Base-by-base conservation (phyloP, 208 protist genomes). In the Leishmania guyanensis region DNA sequence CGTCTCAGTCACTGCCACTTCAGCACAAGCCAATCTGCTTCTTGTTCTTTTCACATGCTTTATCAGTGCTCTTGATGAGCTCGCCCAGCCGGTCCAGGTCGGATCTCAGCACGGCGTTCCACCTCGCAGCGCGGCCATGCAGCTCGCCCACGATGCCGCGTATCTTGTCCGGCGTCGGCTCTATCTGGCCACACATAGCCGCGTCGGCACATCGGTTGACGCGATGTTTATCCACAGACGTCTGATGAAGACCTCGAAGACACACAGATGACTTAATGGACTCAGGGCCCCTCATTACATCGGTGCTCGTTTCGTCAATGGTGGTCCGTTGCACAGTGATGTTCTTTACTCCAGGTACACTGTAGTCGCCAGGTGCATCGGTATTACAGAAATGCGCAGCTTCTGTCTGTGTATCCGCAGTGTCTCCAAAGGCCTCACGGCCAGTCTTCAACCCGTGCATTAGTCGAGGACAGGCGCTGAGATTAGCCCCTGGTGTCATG, bases 51-150 rank as follows among this genome's bases (percentile, higher is more conserved):
- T 68, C 12, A 39, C n/a, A 14, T 22, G 56, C 58, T 46, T 64
- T 81, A 17, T 84, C 75, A 12, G 75, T 51, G 69, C 74, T 36
- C 6, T 36, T 5, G 56, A 79, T 68, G 17, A 78, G 39, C 39
- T 33, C 17, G 75, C 79, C 80, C 6, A 84, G 54, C 20, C 48
- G 76, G 51, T 66, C 74, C 14, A 75, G n/a, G n/a, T 84, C 72
- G 5, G 56, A 54, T 9, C 56, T 51, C n/a, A 84, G 70, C 80
- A 48, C 77, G 75, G 26, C 75, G 29, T 29, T 29, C 29, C 29
- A 29, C 29, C 29, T 29, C 29, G 29, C 29, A 29, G 70, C 80
- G 60, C 77, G 75, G 26, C 75, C 80, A 39, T 73, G 75, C 80
- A 84, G 50, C 58, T 77, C 73, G 46, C 70, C 69, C 56, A 79